Percentiles rank a stretch among this genome's conserved stretches.
Evolutionary conservation across 2,329 filamentous ascomycete genomes (phyloP).

Genomic region (Xylariaceae sp.): DNA sequence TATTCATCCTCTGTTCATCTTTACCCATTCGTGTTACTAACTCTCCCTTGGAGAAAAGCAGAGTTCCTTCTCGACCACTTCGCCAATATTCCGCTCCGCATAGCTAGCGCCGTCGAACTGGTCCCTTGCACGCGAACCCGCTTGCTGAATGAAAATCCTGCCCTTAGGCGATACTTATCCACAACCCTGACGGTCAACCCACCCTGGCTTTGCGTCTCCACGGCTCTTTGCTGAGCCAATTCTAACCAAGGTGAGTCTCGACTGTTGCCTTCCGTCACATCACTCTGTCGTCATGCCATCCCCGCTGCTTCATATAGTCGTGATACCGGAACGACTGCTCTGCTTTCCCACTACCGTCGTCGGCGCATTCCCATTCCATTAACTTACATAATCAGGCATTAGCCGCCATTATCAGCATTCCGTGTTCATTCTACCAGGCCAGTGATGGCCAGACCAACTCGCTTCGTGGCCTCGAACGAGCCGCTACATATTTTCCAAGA

Average conservation of each 20-base stretch:
- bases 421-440: conserved; percentile 31
- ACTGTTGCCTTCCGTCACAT: conserved; percentile 17
- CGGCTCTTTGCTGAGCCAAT: conserved; percentile 30
- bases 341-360: conserved; percentile 2
- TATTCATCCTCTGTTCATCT: conserved; percentile 8
- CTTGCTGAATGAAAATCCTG: conserved; percentile 4
- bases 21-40: conserved; percentile 6
- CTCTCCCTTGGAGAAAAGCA: not conserved
- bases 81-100: conserved; percentile 2
- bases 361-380: conserved; percentile 2
- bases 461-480: conserved; percentile 42
- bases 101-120: not conserved
- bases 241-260: conserved; percentile 27
- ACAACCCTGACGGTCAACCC: conserved; percentile 23
- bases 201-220: conserved; percentile 33
- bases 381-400: conserved; percentile 1
- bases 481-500: conserved; percentile 50
- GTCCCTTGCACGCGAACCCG: conserved; percentile 5
- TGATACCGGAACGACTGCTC: conserved; percentile 6
- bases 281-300: conserved; percentile 22
- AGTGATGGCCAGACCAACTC: conserved; percentile 49
- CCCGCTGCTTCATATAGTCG: conserved; percentile 13
- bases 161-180: conserved; percentile 16
- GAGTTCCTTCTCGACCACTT: not conserved
- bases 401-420: not conserved